Conservation (phyloP, 1,284 basidiomycete species). For the Wolfiporia cocos region DNA sequence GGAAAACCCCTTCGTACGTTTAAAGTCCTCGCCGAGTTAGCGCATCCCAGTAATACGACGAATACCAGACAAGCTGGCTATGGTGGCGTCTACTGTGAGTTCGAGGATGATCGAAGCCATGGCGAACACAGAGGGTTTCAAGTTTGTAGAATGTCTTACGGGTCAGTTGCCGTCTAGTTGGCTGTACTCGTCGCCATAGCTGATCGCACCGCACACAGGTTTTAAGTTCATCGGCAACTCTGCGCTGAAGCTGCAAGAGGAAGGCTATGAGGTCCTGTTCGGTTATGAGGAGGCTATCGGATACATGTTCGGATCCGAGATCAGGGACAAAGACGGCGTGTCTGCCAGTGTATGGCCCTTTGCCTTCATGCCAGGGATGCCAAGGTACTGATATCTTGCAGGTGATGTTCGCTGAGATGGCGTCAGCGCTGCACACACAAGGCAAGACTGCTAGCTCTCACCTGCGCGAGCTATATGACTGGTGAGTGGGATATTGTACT, state of each 20-base stretch:
- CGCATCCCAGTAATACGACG: not conserved
- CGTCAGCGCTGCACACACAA: conserved; percentile 38
- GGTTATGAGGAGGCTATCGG: conserved; percentile 89
- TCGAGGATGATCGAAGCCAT: conserved; percentile 82
- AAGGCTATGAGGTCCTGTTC: conserved; percentile 73
- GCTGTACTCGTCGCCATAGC: too few species aligned
- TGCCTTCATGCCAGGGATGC: not conserved
- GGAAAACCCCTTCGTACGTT: conserved; percentile 50
- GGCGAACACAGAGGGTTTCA: conserved; percentile 71
- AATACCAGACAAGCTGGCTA: conserved; percentile 55
- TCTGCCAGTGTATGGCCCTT: conserved; percentile 53
- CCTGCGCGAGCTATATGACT: conserved; percentile 59
- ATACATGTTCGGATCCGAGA: conserved; percentile 73
- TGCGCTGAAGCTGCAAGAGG: conserved; percentile 52
- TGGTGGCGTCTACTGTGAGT: conserved; percentile 84
- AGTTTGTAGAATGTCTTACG: conserved; percentile 77
- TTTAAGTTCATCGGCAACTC: conserved; percentile 86
- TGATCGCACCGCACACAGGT: too few species aligned
- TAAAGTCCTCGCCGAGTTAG: not conserved
- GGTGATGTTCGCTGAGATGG: conserved; percentile 67
- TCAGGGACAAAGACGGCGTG: conserved; percentile 83
- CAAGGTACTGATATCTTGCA: conserved; percentile 17
- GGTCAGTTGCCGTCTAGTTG: conserved; percentile 34
- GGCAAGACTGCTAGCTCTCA: conserved; percentile 51
- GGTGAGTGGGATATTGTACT: too few species aligned